Base-by-base conservation (phyloP, 768 basidiomycete species). In the Termitomyces sp. region DNA sequence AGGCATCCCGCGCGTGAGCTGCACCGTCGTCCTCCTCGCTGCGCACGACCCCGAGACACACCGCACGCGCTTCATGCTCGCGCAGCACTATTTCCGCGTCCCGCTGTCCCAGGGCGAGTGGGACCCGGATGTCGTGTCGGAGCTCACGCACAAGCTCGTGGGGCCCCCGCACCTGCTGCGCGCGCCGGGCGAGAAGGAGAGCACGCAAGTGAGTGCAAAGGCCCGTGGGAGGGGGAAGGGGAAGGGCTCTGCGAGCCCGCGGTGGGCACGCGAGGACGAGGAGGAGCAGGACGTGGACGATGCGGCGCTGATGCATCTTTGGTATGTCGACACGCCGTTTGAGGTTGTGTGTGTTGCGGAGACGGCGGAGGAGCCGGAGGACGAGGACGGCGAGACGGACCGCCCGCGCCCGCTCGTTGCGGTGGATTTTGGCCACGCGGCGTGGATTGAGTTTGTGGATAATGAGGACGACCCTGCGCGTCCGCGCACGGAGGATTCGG, bases 391-490 rank as follows among this genome's bases (percentile, higher is more conserved):
- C 2, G 61, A 66, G 57, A 41, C 40, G 30, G 84, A 83, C 33
- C 76, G 84, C 4, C 84, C 85, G 20, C 77, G 88, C 3, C 88
- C 88, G 26, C 77, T 90, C 14, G 83, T 90, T n/a, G 88, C 88
- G 0, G 87, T 94, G 7, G 85, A 95, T 68, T 95, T 95, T 73
- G 90, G 91, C 44, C 91, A 93, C 66, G 89, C 93, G 18, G 87
- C 91, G 38, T 89, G 91, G 83, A 83, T 95, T 50, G 88, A 90
- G 66, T 83, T 85, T 65, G 67, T 63, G 63, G 75, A 71, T 64
- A 73, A 58, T 52, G 71, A 71, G n/a, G 67, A 71, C 14, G 69
- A 69, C 23, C 55, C 60, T 20, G 50, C 43, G 58, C 57, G 55
- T 23, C 59, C 58, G 55, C 56, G 60, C 14, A 43, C 58, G 44